phyloP scores from a whole-genome alignment of 306 rosid species.

The Vigna mungo region DNA sequence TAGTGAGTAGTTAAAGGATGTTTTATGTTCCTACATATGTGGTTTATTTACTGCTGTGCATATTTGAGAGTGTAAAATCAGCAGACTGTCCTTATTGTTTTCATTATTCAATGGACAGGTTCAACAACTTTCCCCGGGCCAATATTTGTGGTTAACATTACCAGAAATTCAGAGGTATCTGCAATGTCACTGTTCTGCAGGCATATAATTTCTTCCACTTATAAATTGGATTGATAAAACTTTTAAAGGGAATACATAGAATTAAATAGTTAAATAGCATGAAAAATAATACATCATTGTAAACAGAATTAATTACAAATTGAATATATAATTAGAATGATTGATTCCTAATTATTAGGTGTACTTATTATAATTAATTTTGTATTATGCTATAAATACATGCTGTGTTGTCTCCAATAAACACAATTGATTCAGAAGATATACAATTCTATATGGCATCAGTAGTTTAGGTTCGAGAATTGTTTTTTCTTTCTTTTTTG shows the following conservation, averaged over 20 bases:
- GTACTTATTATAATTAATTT: too few relatives aligned
- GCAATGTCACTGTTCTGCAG: constrained; percentile 23
- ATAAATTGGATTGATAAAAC: constrained; percentile 20
- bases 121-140: constrained; percentile 89
- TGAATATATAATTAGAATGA: not conserved
- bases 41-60: constrained; percentile 24
- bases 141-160: constrained; percentile 68
- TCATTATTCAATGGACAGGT: constrained; percentile 61
- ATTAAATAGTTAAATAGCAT: constrained; percentile 13
- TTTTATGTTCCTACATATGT: constrained; percentile 34
- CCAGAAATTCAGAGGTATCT: constrained; percentile 81
- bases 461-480: too few relatives aligned
- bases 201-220: constrained; percentile 31
- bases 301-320: constrained; percentile 17
- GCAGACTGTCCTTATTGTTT: constrained; percentile 35
- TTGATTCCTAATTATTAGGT: too few relatives aligned
- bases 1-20: constrained; percentile 38
- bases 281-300: constrained; percentile 11
- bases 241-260: constrained; percentile 8
- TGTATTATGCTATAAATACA: too few relatives aligned
- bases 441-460: too few relatives aligned
- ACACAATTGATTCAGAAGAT: too few relatives aligned
- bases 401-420: too few relatives aligned
- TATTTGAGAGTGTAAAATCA: constrained; percentile 29
- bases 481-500: too few relatives aligned